These are phyloP conservation scores for Colletotrichum incanum DNA, from an alignment of 2,329 filamentous ascomycete species.

Conservation along the genomic window DNA sequence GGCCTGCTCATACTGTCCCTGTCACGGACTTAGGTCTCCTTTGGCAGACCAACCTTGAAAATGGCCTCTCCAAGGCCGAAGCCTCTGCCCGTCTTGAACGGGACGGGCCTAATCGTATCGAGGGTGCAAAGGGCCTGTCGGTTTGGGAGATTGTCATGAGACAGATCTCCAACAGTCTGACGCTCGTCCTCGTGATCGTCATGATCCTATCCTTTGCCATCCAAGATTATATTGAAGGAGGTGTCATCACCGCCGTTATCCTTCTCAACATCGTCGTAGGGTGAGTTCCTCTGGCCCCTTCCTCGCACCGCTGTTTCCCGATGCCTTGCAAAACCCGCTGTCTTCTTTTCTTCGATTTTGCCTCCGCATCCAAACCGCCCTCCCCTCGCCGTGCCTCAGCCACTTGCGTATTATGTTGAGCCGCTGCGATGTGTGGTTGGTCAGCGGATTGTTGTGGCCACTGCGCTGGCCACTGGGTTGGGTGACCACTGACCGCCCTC, in stretches of 20 bases:
- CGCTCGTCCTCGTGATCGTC: conserved; percentile 81
- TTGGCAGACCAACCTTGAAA: conserved; percentile 60
- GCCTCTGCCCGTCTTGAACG: conserved; percentile 75
- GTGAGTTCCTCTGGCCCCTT: conserved; percentile 55
- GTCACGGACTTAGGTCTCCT: conserved; percentile 50
- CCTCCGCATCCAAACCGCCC: neutral
- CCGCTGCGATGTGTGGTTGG: conserved; percentile 18
- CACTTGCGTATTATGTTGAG: conserved; percentile 9
- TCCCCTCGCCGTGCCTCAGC: neutral
- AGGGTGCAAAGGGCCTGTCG: conserved; percentile 80
- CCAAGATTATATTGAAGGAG: conserved; percentile 74
- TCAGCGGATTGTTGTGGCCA: neutral
- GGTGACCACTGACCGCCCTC: conserved; percentile 19
- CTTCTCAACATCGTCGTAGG: conserved; percentile 78
- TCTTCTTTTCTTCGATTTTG: neutral
- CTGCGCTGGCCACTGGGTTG: conserved; percentile 22
- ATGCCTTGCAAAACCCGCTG: neutral
- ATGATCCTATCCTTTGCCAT: conserved; percentile 80
- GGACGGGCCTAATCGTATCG: conserved; percentile 80
- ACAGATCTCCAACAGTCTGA: conserved; percentile 84
- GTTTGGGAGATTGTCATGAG: conserved; percentile 83
- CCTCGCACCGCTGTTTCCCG: neutral
- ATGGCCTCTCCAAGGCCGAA: conserved; percentile 77
- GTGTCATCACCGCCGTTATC: conserved; percentile 76
- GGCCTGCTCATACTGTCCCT: conserved; percentile 48